Evolutionary conservation across 805 yeast genomes (phyloP), one percentile per base, ranked within the genome.

Genomic region (Saccharomycopsis amapae): DNA sequence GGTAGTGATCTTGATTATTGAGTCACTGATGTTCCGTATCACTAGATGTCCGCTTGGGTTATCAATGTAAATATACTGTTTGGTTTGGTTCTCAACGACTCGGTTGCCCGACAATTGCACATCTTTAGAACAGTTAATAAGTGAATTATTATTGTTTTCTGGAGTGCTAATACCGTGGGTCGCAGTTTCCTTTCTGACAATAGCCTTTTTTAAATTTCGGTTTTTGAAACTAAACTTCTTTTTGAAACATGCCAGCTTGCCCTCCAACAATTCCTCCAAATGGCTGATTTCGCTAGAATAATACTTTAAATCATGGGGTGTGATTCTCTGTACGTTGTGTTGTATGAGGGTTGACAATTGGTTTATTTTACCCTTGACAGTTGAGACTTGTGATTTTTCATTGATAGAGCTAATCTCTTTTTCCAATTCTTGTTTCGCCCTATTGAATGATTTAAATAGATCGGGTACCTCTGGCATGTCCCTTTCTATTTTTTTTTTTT

Each of bases 291-390:
- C 46, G 20, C 25, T 22, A 13, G 46, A 30, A 15, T 42, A 42
- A 23, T 36, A 37, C 22, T 42, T 42, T 15, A 42, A 15, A n/a
- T 42, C 46, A 37, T 35, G 36, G 2, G 38, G 17, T 17, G 46
- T 15, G 13, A 42, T 42, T 30, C 13, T 23, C 12, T 10, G 4
- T 3, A 24, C 25, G 18, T 37, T 25, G 32, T 22, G 10, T n/a
- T 34, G 37, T 2, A 41, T 34, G 17, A 18, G 34, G 17, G 32
- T 31, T 32, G 17, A 19, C 20, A 41, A 32, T 5, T 26, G 23
- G 17, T 30, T 39, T 6, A 39, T 39, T 13, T 39, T n/a, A n/a
- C n/a, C n/a, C n/a, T n/a, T n/a, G n/a, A n/a, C n/a, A n/a, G n/a
- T n/a, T n/a, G n/a, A n/a, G n/a, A n/a, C n/a, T n/a, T n/a, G n/a